These are phyloP conservation scores for Monosporascus sp. DNA, from an alignment of 2,329 filamentous ascomycete species.

Conservation along the genomic window DNA sequence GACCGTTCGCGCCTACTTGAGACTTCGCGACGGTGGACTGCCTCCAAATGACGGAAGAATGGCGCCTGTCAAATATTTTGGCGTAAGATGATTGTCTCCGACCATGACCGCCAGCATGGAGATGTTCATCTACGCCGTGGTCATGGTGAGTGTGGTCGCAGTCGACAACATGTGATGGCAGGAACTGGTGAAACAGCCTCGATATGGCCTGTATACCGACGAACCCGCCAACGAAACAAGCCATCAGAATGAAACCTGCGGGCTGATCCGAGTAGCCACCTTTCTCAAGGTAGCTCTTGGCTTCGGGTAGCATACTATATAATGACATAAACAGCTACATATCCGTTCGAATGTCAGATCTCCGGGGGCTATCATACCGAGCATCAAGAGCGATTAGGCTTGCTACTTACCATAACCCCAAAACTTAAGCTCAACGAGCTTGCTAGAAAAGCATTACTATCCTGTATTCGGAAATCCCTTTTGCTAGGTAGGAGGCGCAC, in stretches of 20 bases:
- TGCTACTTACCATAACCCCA: slow-evolving; percentile 95
- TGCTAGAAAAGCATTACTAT: slow-evolving; percentile 83
- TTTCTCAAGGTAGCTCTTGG: slow-evolving; percentile 69
- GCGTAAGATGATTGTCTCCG: slow-evolving; percentile 20
- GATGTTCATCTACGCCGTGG: slow-evolving; percentile 28
- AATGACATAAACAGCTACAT: slow-evolving; percentile 80
- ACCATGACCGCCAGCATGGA: slow-evolving; percentile 15
- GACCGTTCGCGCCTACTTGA: slow-evolving; percentile 11
- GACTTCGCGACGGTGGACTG: slow-evolving; percentile 8
- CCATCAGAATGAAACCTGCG: slow-evolving; percentile 66
- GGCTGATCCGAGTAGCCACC: slow-evolving; percentile 61
- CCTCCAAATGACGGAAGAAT: slow-evolving; percentile 5
- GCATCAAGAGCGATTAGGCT: slow-evolving; percentile 20
- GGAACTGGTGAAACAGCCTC: slow-evolving; percentile 64
- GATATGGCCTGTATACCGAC: slow-evolving; percentile 72
- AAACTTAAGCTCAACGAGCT: slow-evolving; percentile 88
- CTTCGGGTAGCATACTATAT: slow-evolving; percentile 88
- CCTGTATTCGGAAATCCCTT: slow-evolving; percentile 77
- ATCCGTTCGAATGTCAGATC: background rate
- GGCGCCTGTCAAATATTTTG: slow-evolving; percentile 17
- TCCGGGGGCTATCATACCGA: background rate
- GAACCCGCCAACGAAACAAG: slow-evolving; percentile 66
- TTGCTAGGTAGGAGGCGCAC: slow-evolving; percentile 68
- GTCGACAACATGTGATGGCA: slow-evolving; percentile 76
- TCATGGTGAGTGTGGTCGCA: slow-evolving; percentile 72